Base-by-base conservation (phyloP, 345 rosid species). In the Excoecaria agallocha region DNA sequence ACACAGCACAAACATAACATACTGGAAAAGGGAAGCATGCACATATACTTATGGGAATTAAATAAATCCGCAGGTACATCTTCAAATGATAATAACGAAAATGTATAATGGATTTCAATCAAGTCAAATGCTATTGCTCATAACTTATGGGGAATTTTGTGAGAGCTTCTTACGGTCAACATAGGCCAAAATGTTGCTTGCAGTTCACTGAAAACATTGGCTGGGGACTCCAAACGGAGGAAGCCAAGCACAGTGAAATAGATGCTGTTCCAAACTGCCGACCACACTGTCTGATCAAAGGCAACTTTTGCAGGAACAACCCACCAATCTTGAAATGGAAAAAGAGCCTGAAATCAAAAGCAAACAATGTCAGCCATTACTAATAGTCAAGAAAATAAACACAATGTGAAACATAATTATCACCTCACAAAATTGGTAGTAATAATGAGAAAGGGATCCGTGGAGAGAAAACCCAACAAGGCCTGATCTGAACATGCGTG, bases 401-500 rank as follows among this genome's bases (percentile, higher is more conserved):
- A 46, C 57, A 72, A 41, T 11, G 20, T 72, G 66, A 78, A 73
- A 49, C 52, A 17, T 38, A 70, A 66, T 30, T 30, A 30, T 11
- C 71, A 94, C 97, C 98, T 94, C 97, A 24, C 97, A 94, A 20
- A 92, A 82, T 52, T 92, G 96, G 83, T 94, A 94, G 76, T 92
- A 94, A 76, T 87, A 92, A 79, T 94, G 97, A 80, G 97, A 94
- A 65, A 94, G 89, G 41, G 97, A 94, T 74, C 98, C 98, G 70
- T 94, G 98, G 66, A 94, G 95, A 12, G 93, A 82, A 81, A 94
- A 94, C 49, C 97, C 97, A 71, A 90, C 98, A 77, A 94, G 90
- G 66, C 97, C 96, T 60, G 97, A 92, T 85, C 98, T 90, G 80
- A 92, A 76, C 80, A 84, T 82, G 50, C 94, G 91, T 68, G 77